Evolutionary conservation across 2,329 filamentous ascomycete genomes (phyloP), one percentile per base, ranked within the genome.

Genomic region (Nemania bipapillata): DNA sequence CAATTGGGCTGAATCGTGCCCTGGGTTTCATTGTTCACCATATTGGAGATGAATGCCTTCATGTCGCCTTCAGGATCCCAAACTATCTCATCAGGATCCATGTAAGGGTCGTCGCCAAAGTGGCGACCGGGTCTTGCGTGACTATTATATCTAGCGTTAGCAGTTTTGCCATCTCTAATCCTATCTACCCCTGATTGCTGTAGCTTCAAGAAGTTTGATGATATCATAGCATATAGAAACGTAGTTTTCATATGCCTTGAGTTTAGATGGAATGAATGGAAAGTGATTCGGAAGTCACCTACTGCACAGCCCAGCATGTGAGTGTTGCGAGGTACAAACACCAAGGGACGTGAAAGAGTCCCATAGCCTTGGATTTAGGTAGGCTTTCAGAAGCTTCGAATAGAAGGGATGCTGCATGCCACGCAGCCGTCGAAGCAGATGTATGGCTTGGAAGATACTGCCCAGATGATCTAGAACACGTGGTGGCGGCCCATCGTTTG

Each of bases 311-410:
- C 87, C 87, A 90, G 35, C 85, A 83, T 0, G 86, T 85, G 47
- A 90, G 73, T 0, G 87, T 88, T 0, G 86, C 86, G 0, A 90
- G 79, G 71, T 89, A 90, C 12, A 90, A 74, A 69, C 86, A 87
- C 88, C 88, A 90, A 0, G 87, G 86, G 20, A 89, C 86, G 72
- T 90, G 87, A 74, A 89, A 89, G 0, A 86, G 78, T 50, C 86
- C 84, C 49, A 83, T 83, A 1, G 84, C 81, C 22, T 86, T 85
- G 65, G 83, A 84, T 40, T 86, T 83, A 12, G 85, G 80, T 1
- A 88, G 77, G 28, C 83, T 81, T 37, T 81, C 77, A 8, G 85
- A 81, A 0, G 85, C 84, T 28, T 86, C 84, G 12, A 82, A 80
- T 0, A 90, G 76, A 12, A 90, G 78, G 1, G 77, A 78, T 0